Base-by-base conservation (phyloP, 345 rosid genomes). In the Salix viminalis region DNA sequence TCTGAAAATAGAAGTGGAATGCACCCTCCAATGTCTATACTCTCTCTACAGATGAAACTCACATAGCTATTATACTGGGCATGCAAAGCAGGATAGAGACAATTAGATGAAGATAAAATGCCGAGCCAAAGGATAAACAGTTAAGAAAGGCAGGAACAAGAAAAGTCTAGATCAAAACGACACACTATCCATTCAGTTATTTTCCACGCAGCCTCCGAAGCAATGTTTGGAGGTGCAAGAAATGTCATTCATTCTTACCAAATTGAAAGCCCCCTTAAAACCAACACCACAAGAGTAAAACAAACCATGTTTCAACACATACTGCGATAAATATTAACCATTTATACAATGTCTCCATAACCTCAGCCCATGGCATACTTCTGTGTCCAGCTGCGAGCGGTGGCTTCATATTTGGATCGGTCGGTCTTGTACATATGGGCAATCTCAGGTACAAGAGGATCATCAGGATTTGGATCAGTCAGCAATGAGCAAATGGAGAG, bases 391-490 rank as follows among this genome's bases (percentile, higher is more conserved):
- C 88, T 82, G 41, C 88, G 81, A 39, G 85, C 85, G 21, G 81
- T 85, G 30, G 88, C 48, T 77, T 85, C 85, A 42, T 85, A 82
- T 72, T 82, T 85, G 32, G 81, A 69, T 34, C 80, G 78, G 64
- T 85, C 88, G 2, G 85, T 71, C 84, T 85, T 85, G 41, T 82
- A 85, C 88, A 80, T 85, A 71, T 85, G 88, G 21, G 88, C 88
- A n/a, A 85, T 80, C 77, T 85, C 84, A 1, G 82, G 88, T 21
- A 82, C 88, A 65, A 85, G 84, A 24, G 88, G 88, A 66, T 85
- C 88, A 19, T 85, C 88, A 1, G 88, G 85, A 65, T 85, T 85
- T 72, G 88, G 88, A 72, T 85, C 85, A 7, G 84, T 82, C 56
- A 85, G 75, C 81, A 85, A 71, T 3, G 85, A 85, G 77, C 87